Percentiles rank a stretch among this genome's conserved stretches.
Evolutionary conservation across 139 green algal species (phyloP).

Genomic region (Coccomyxa sp.): DNA sequence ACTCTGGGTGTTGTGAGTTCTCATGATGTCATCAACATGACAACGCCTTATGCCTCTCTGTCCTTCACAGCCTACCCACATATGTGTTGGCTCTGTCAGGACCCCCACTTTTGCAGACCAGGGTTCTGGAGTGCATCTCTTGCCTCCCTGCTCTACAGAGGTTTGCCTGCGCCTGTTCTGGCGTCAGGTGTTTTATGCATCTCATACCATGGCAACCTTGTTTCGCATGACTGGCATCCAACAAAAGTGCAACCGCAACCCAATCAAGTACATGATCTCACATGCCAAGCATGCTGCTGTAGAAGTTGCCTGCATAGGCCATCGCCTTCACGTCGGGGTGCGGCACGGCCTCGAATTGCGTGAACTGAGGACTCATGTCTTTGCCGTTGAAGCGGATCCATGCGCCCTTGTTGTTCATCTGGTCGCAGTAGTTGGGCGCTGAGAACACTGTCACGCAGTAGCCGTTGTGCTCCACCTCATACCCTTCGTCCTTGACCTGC

Average conservation of each 20-base stretch:
- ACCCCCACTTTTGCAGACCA: too few species aligned
- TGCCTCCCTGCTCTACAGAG: too few species aligned
- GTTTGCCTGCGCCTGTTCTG: too few species aligned
- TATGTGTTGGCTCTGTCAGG: too few species aligned
- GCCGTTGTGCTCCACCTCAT: constrained; percentile 89
- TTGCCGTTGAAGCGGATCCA: constrained; percentile 88
- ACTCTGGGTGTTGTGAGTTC: too few species aligned
- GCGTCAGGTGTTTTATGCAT: neutral
- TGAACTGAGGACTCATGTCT: constrained; percentile 94
- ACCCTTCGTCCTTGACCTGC: constrained; percentile 94
- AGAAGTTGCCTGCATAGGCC: constrained; percentile 73
- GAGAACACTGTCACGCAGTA: constrained; percentile 92
- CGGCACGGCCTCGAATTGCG: constrained; percentile 74
- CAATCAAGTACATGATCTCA: constrained; percentile 14
- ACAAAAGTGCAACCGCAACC: neutral
- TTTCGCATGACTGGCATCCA: neutral
- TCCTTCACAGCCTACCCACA: too few species aligned
- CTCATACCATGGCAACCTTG: neutral
- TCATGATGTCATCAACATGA: too few species aligned
- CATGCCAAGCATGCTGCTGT: constrained; percentile 33
- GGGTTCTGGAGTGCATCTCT: too few species aligned
- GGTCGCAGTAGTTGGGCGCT: constrained; percentile 96
- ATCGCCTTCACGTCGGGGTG: constrained; percentile 94
- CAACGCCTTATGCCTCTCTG: too few species aligned
- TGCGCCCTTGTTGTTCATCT: constrained; percentile 65